phyloP scores from a whole-genome alignment of 352 stramenopile species.

The Globisporangium cystogenes region DNA sequence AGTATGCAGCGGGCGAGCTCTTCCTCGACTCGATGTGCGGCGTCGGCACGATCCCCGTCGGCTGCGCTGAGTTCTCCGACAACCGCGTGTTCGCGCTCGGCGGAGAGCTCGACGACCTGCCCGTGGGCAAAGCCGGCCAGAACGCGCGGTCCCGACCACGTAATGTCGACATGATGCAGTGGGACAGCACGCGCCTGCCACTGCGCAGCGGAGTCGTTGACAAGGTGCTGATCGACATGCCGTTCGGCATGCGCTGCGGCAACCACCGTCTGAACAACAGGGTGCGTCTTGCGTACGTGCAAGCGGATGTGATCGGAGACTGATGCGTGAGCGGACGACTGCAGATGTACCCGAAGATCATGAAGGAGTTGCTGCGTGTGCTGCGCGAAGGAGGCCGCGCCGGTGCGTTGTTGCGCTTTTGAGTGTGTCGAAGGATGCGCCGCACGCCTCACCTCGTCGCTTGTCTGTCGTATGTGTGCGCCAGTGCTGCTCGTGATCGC shows the following conservation, averaged over 20 bases:
- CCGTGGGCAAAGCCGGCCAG: conserved; percentile 42
- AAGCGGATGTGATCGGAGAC: not conserved
- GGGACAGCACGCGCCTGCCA: conserved; percentile 55
- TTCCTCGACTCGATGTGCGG: conserved; percentile 82
- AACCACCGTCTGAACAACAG: conserved; percentile 67
- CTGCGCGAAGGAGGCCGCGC: conserved; percentile 46
- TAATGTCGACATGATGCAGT: conserved; percentile 51
- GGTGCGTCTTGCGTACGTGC: conserved; percentile 11
- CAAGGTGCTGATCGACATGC: conserved; percentile 71
- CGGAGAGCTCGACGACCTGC: conserved; percentile 52
- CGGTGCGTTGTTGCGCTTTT: conserved; percentile 13
- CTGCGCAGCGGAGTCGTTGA: conserved; percentile 52
- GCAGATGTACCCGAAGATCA: conserved; percentile 71
- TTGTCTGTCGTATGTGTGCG: not conserved
- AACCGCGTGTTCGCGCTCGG: conserved; percentile 58
- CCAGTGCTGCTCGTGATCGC: conserved; percentile 67
- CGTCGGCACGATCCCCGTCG: conserved; percentile 74
- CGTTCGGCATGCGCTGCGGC: conserved; percentile 69
- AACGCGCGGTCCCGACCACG: conserved; percentile 34
- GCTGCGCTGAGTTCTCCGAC: conserved; percentile 35
- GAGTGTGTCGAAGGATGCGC: not conserved
- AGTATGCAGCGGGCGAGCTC: conserved; percentile 52
- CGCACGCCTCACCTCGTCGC: not conserved
- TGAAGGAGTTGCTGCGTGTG: conserved; percentile 64
- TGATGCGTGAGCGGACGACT: not conserved